Evolutionary conservation across 805 yeast genomes (phyloP).

Genomic region (Ogataea nitratoaversa): DNA sequence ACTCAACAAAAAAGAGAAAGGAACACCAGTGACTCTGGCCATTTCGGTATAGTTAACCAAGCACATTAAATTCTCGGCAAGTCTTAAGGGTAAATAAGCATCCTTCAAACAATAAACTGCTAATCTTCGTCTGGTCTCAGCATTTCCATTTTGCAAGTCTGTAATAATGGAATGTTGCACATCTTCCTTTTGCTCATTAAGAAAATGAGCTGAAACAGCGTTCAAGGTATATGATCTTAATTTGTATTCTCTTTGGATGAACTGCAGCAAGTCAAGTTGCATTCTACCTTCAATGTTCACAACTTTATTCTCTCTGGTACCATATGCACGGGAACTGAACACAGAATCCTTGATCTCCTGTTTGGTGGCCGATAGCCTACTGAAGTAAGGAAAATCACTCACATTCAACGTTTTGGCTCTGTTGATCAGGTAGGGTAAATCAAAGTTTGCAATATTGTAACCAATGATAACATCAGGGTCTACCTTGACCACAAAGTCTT

Average conservation of each 20-base stretch:
- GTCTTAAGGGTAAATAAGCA: slow-evolving; percentile 85
- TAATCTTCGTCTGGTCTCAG: slow-evolving; percentile 88
- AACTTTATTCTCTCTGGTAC: slow-evolving; percentile 88
- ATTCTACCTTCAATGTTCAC: slow-evolving; percentile 93
- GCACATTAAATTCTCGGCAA: slow-evolving; percentile 92
- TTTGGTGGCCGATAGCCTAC: slow-evolving; percentile 60
- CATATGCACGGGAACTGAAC: slow-evolving; percentile 93
- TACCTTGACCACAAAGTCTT: slow-evolving; percentile 71
- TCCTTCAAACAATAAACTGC: slow-evolving; percentile 98
- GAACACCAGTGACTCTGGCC: slow-evolving; percentile 99
- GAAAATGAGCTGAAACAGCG: slow-evolving; percentile 89
- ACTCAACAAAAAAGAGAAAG: slow-evolving; percentile 79
- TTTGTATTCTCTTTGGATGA: slow-evolving; percentile 91
- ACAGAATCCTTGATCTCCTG: slow-evolving; percentile 80
- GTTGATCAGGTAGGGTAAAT: slow-evolving; percentile 86
- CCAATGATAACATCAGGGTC: slow-evolving; percentile 98
- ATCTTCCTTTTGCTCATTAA: slow-evolving; percentile 96
- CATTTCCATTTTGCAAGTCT: slow-evolving; percentile 85
- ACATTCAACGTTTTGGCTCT: slow-evolving; percentile 75
- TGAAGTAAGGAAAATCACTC: slow-evolving; percentile 75
- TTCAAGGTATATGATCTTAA: slow-evolving; percentile 91
- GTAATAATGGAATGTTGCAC: slow-evolving; percentile 97
- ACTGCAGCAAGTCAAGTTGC: slow-evolving; percentile 90
- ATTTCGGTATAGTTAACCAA: slow-evolving; percentile 95
- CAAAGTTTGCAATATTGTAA: slow-evolving; percentile 91